phyloP scores from a whole-genome alignment of 805 yeast species.

The Huiozyma naganishii region DNA sequence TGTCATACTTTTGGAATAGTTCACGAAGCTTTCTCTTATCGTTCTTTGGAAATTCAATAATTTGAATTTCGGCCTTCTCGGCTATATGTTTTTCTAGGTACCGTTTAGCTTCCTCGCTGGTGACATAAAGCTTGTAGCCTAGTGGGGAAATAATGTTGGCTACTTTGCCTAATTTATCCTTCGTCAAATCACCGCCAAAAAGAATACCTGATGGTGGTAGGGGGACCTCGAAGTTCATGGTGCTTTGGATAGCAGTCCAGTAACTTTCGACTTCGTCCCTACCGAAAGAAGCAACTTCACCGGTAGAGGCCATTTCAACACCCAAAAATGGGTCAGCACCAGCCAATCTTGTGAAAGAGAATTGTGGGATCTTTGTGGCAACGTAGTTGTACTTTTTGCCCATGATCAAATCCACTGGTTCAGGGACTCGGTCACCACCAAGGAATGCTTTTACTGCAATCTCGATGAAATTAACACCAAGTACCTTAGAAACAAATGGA shows the following conservation, averaged over 20 bases:
- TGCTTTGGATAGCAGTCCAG: slow-evolving; percentile 94
- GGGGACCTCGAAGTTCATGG: slow-evolving; percentile 95
- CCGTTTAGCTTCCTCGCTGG: slow-evolving; percentile 58
- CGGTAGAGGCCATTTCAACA: slow-evolving; percentile 98
- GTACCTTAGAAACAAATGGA: slow-evolving; percentile 97
- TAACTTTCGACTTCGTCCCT: slow-evolving; percentile 76
- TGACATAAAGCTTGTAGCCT: slow-evolving; percentile 69
- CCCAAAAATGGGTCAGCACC: slow-evolving; percentile 99
- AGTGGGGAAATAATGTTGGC: slow-evolving; percentile 58
- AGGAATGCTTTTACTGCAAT: slow-evolving; percentile 85
- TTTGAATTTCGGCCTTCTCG: slow-evolving; percentile 33
- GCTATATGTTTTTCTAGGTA: slow-evolving; percentile 46
- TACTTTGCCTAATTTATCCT: slow-evolving; percentile 60
- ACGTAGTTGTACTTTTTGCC: slow-evolving; percentile 62
- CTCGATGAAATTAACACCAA: slow-evolving; percentile 90
- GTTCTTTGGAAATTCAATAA: slow-evolving; percentile 83
- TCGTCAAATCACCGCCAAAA: slow-evolving; percentile 86
- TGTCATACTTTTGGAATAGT: slow-evolving; percentile 77
- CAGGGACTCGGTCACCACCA: slow-evolving; percentile 56
- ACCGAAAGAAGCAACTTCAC: slow-evolving; percentile 98
- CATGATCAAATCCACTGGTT: slow-evolving; percentile 73
- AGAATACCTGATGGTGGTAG: slow-evolving; percentile 80
- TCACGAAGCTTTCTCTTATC: slow-evolving; percentile 92
- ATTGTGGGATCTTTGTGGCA: slow-evolving; percentile 97
- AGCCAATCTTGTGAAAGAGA: slow-evolving; percentile 94